Base-by-base conservation (phyloP, 2,329 filamentous ascomycete genomes). In the Fusarium musae region DNA sequence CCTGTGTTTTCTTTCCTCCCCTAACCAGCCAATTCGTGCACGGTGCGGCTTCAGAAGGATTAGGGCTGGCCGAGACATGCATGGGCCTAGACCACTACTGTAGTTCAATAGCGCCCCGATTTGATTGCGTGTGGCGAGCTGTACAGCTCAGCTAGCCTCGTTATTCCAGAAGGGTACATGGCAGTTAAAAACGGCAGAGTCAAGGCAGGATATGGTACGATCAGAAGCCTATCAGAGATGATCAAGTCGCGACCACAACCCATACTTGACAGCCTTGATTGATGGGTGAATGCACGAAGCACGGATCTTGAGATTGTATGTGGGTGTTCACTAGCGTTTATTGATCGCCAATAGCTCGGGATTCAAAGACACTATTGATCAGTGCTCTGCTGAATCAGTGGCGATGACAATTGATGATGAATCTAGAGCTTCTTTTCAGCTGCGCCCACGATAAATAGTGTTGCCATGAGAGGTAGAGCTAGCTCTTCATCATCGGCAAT, bases 21-120 rank as follows among this genome's bases (percentile, higher is more conserved):
- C n/a, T n/a, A n/a, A n/a, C n/a, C n/a, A n/a, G n/a, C n/a, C n/a
- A 32, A 42, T 56, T 19, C 37, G 30, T 36, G 49, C 36, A 37
- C 16, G 36, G 36, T 19, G 36, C 19, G 36, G 23, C 37, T 36
- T 39, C 21, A n/a, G 10, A 3, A 0, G 36, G 13, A 9, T n/a
- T 60, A 46, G 36, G 28, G 30, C 28, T 16, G 54, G 36, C 60
- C 19, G 60, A 63, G 43, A 61, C 60, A 49, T 28, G 30, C 54
- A 61, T 32, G 12, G 43, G 30, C 34, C 43, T 4, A 61, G 42
- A 15, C 43, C 30, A 42, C 26, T 19, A 37, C 37, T 23, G n/a
- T 19, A 37, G 47, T 23, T 37, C 15, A 4, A 26, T 39, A 43
- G 16, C 19, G 36, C 60, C 21, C 26, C 19, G 26, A 11, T 21